A percentile compares a stretch with the other conserved stretches of the same genome.
Conservation (phyloP, 2,329 filamentous ascomycete species). For the Exophiala spinifera region DNA sequence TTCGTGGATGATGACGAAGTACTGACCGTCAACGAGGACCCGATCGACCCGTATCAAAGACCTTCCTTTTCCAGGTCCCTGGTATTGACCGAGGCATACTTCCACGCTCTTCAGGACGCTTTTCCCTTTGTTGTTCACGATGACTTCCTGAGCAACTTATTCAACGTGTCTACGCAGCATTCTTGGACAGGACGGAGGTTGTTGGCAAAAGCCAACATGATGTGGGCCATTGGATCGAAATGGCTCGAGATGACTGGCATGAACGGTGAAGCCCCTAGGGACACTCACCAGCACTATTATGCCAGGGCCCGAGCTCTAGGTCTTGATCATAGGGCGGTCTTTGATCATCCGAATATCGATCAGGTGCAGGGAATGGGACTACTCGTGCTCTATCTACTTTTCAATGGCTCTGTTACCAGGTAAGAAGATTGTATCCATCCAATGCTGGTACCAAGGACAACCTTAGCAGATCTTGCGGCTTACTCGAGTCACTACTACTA, state of each 20-base stretch:
- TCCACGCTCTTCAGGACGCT: conserved; percentile 18
- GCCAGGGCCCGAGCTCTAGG: conserved; percentile 29
- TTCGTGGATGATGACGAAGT: conserved; percentile 25
- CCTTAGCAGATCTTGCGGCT: no score
- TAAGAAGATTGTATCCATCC: no score
- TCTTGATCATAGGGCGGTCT: conserved; percentile 26
- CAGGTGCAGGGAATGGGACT: conserved; percentile 28
- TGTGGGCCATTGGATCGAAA: conserved; percentile 20
- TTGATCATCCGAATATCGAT: conserved; percentile 28
- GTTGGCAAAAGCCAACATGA: conserved; percentile 19
- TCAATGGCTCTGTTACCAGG: conserved; percentile 30
- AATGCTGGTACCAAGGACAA: no score
- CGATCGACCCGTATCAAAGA: conserved; percentile 13
- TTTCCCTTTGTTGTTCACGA: conserved; percentile 18
- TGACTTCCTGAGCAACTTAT: conserved; percentile 12
- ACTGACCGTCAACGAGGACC: conserved; percentile 22
- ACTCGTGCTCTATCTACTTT: conserved; percentile 22
- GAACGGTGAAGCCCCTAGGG: no score
- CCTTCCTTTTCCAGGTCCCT: conserved; percentile 6
- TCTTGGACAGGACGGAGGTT: conserved; percentile 18
- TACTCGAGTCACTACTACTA: no score
- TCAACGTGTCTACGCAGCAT: neutral
- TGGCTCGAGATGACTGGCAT: no score
- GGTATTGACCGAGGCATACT: conserved; percentile 22
- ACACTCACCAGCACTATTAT: conserved; percentile 30